Evolutionary conservation across 352 stramenopile species (phyloP).

Genomic region (Phytophthora tentaculata): DNA sequence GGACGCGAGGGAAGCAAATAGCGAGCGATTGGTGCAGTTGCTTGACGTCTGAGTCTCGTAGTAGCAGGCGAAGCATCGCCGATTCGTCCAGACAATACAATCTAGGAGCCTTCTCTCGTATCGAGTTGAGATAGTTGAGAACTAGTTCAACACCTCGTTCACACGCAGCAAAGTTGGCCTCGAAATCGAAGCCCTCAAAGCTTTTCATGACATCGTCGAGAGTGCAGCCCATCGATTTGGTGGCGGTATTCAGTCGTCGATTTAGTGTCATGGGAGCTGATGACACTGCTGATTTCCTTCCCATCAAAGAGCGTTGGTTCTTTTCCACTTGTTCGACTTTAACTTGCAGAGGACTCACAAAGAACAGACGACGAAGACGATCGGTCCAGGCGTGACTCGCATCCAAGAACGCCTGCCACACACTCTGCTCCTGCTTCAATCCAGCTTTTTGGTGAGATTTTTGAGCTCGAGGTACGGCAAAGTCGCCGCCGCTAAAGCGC

Average conservation of each 20-base stretch:
- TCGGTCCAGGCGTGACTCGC: constrained; percentile 48
- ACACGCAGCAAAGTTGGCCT: constrained; percentile 39
- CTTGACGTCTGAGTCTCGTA: constrained; percentile 46
- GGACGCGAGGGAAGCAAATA: constrained; percentile 49
- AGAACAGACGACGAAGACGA: constrained; percentile 49
- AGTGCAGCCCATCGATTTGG: constrained; percentile 39
- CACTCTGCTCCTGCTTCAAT: constrained; percentile 24
- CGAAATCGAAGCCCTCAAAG: constrained; percentile 71
- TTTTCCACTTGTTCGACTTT: constrained; percentile 11
- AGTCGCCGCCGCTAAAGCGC: constrained; percentile 19
- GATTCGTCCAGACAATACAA: constrained; percentile 50
- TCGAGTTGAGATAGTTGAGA: constrained; percentile 41
- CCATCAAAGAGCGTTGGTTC: constrained; percentile 1
- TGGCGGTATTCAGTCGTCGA: constrained; percentile 9
- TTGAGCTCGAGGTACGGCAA: constrained; percentile 23
- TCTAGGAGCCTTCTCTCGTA: constrained; percentile 48
- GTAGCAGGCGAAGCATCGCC: constrained; percentile 45
- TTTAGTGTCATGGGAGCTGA: neutral
- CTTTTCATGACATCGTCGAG: constrained; percentile 47
- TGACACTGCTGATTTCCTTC: constrained; percentile 13
- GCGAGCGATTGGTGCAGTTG: constrained; percentile 37
- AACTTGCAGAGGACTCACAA: constrained; percentile 31
- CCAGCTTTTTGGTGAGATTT: constrained; percentile 15
- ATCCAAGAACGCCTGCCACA: constrained; percentile 47
- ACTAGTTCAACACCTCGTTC: constrained; percentile 49